Percentiles rank a stretch among this genome's conserved stretches.
These are phyloP conservation scores for Solioccasus polychromus DNA, from an alignment of 768 basidiomycete genomes.

Conservation along the genomic window DNA sequence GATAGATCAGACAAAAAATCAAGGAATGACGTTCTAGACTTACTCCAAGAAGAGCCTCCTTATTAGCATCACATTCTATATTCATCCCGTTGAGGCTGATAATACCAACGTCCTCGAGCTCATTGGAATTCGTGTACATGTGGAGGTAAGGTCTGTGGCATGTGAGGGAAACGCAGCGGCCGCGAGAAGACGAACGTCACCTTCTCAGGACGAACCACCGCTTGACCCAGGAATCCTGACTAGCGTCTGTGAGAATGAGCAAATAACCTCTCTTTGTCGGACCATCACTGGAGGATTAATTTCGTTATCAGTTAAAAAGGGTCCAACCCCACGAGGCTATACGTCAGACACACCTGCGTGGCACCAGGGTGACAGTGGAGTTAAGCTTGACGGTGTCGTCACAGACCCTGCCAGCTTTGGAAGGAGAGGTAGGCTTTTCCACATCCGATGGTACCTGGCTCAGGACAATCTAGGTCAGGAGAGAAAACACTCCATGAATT, in stretches of 20 bases:
- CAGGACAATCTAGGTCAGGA: slow-evolving; percentile 65
- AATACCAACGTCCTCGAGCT: slow-evolving; percentile 78
- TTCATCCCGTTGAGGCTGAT: slow-evolving; percentile 84
- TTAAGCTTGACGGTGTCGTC: slow-evolving; percentile 63
- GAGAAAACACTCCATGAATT: slow-evolving; percentile 14
- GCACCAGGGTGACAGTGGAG: slow-evolving; percentile 69
- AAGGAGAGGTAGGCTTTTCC: slow-evolving; percentile 31
- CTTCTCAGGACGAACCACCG: slow-evolving; percentile 86
- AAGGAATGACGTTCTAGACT: slow-evolving; percentile 25
- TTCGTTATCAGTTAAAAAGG: slow-evolving; percentile 1
- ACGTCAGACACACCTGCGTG: slow-evolving; percentile 54
- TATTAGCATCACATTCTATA: slow-evolving; percentile 81
- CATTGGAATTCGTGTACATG: slow-evolving; percentile 79
- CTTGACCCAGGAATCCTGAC: slow-evolving; percentile 75
- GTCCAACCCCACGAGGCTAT: background rate
- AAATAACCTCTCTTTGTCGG: slow-evolving; percentile 85
- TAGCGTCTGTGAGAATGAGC: slow-evolving; percentile 76
- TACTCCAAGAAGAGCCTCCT: slow-evolving; percentile 85
- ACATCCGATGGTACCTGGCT: slow-evolving; percentile 65
- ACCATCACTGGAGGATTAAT: slow-evolving; percentile 53
- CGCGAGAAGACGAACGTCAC: slow-evolving; percentile 37
- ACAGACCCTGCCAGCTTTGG: slow-evolving; percentile 33
- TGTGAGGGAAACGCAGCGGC: slow-evolving; percentile 1
- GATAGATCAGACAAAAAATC: slow-evolving; percentile 3
- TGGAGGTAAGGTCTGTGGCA: slow-evolving; percentile 79